phyloP scores from a whole-genome alignment of 306 rosid genomes.

The Dicorynia guianensis region DNA sequence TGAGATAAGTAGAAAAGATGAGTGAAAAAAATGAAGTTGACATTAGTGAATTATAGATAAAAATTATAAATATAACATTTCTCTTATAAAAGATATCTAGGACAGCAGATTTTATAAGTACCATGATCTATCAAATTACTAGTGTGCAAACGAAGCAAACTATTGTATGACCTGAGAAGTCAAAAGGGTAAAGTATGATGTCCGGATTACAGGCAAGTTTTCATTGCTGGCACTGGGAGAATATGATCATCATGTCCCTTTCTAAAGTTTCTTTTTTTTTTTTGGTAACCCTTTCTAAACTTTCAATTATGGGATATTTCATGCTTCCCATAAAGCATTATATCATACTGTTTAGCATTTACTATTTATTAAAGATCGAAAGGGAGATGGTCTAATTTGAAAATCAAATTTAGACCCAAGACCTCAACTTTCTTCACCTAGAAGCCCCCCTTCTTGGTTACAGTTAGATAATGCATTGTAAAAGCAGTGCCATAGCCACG shows the following conservation, averaged over 20 bases:
- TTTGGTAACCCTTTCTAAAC: no score
- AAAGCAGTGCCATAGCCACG: constrained; percentile 44
- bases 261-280: no score
- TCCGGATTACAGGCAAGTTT: constrained; percentile 47
- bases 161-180: constrained; percentile 30
- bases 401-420: constrained; percentile 47
- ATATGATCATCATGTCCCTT: constrained; percentile 42
- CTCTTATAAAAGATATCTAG: no score
- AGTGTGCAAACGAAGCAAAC: constrained; percentile 26
- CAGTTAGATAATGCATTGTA: constrained; percentile 47
- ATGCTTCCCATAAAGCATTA: constrained; percentile 54
- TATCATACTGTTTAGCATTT: neutral
- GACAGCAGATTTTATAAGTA: neutral
- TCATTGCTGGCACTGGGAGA: constrained; percentile 39
- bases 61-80: no score
- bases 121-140: constrained; percentile 36
- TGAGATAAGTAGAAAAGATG: no score
- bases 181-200: constrained; percentile 40
- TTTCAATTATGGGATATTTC: constrained; percentile 57
- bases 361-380: constrained; percentile 36
- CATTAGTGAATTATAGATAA: no score
- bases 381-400: constrained; percentile 46
- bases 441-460: constrained; percentile 49
- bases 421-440: constrained; percentile 50
- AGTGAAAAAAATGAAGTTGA: no score